phyloP scores from a whole-genome alignment of 2,329 filamentous ascomycete genomes.

The Neofusicoccum umdonicola region DNA sequence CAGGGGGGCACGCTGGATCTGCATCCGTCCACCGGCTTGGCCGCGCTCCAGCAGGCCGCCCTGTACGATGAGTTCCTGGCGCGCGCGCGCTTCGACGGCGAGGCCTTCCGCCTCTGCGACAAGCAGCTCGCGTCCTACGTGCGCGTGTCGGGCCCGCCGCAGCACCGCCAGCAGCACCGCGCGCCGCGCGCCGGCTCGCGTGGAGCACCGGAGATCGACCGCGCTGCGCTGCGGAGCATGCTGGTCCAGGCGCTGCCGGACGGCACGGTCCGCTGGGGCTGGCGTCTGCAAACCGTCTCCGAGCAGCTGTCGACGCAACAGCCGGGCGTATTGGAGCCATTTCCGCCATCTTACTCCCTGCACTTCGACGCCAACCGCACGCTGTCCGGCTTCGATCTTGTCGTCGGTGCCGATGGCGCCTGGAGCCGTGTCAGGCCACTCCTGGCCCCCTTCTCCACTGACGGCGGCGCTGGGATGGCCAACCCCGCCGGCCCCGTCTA shows the following conservation, averaged over 20 bases:
- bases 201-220: conserved; percentile 27
- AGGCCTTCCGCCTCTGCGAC: conserved; percentile 44
- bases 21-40: conserved; percentile 47
- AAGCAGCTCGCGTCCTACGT: conserved; percentile 22
- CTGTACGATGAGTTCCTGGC: conserved; percentile 51
- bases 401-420: conserved; percentile 47
- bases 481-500: conserved; percentile 32
- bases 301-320: no score
- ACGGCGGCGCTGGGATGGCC: background rate
- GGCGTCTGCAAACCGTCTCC: conserved; percentile 18
- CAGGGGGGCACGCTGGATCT: conserved; percentile 40
- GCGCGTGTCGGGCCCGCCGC: conserved; percentile 17
- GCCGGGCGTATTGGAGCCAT: background rate
- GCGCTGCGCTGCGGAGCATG: conserved; percentile 24
- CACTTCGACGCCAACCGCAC: conserved; percentile 29
- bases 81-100: conserved; percentile 52
- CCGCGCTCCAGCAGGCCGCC: conserved; percentile 50
- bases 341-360: conserved; percentile 16
- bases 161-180: background rate
- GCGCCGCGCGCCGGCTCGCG: background rate
- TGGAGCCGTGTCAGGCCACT: conserved; percentile 40
- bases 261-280: conserved; percentile 26
- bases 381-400: conserved; percentile 38
- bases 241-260: conserved; percentile 26
- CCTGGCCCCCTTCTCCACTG: conserved; percentile 22